Conservation (phyloP, 108 stramenopile genomes). For the Schizochytrium sp. region DNA sequence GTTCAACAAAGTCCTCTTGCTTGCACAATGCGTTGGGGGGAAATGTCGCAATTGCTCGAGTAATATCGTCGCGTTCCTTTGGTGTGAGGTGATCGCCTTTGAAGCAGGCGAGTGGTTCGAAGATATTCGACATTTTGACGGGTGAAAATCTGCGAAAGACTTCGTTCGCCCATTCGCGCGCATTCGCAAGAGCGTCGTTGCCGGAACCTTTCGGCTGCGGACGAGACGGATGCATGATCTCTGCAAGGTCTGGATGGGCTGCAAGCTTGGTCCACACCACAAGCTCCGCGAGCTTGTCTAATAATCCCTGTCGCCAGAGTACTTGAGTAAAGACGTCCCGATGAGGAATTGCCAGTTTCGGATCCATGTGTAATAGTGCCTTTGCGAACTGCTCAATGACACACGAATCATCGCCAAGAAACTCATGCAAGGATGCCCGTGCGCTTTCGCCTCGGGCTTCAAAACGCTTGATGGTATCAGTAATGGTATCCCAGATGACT, state of each 20-base stretch:
- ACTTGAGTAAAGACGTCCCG: background rate
- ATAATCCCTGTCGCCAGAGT: background rate
- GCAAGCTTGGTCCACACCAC: background rate
- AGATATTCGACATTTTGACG: background rate
- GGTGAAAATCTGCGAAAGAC: background rate
- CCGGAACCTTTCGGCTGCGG: too few species aligned
- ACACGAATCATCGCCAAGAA: background rate
- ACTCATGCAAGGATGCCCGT: background rate
- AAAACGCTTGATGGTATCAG: background rate
- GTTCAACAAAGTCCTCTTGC: background rate
- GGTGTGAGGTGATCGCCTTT: background rate
- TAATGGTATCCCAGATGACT: background rate
- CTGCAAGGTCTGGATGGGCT: background rate
- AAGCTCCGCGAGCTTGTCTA: background rate
- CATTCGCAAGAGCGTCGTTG: too few species aligned
- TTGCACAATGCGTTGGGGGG: background rate
- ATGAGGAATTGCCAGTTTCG: background rate
- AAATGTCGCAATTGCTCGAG: background rate
- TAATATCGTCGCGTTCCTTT: background rate
- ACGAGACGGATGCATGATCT: background rate
- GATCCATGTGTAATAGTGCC: background rate
- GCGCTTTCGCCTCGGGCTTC: background rate
- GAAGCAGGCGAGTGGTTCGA: background rate
- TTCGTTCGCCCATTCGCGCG: too few species aligned
- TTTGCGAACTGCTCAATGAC: background rate